Percentiles rank a stretch among this genome's conserved stretches.
These are phyloP conservation scores for Pseudogymnoascus sp. DNA, from an alignment of 2,329 filamentous ascomycete genomes.

Conservation along the genomic window DNA sequence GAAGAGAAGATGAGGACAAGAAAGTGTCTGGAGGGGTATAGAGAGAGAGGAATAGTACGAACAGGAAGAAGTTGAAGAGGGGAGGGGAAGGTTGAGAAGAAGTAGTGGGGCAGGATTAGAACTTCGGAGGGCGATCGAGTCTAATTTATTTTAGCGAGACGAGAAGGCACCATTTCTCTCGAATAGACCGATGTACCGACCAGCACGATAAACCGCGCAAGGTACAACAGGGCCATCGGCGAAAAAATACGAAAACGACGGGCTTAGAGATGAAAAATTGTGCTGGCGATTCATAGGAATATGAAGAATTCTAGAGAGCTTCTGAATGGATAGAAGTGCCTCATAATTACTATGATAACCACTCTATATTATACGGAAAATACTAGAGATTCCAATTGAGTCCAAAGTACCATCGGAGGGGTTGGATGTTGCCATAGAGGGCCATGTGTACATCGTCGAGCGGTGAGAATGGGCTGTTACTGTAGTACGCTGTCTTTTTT, in stretches of 20 bases:
- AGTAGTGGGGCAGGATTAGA: constrained; percentile 3
- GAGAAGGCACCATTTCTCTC: constrained; percentile 6
- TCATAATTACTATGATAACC: background rate
- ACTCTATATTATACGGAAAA: background rate
- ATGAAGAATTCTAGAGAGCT: background rate
- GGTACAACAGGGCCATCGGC: background rate
- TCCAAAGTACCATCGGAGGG: background rate
- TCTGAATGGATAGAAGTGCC: background rate
- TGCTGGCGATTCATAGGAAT: background rate
- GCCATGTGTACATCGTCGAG: background rate
- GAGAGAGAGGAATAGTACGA: constrained; percentile 6
- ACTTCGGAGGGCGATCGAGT: background rate
- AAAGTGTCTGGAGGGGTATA: constrained; percentile 9
- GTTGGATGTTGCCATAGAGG: background rate
- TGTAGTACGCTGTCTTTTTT: background rate
- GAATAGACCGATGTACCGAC: background rate
- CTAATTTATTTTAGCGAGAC: constrained; percentile 8
- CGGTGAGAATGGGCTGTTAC: background rate
- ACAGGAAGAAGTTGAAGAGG: constrained; percentile 12
- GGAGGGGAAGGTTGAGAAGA: constrained; percentile 10
- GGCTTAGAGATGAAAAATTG: background rate
- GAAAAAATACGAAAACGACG: background rate
- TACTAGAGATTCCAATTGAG: background rate
- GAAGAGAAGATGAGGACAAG: constrained; percentile 14
- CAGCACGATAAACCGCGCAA: background rate